Evolutionary conservation across 163 green algal genomes (phyloP).

Genomic region (Scenedesmus sp.): DNA sequence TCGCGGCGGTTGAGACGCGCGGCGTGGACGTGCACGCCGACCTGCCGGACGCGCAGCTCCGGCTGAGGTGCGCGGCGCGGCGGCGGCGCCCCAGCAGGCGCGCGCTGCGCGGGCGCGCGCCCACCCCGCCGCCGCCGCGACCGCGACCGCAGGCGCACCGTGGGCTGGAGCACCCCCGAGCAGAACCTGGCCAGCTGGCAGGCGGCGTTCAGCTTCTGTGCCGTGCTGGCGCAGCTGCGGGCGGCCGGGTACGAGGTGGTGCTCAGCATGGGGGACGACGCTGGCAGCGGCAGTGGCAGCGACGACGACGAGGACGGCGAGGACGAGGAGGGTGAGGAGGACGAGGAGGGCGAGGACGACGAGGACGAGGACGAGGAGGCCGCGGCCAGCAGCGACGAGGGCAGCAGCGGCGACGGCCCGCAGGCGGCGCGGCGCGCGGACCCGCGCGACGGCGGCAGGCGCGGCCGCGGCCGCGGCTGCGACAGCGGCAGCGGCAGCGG

Average conservation of each 20-base stretch:
- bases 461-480: no score
- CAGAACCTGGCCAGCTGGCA: constrained; percentile 12
- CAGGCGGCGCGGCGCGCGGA: no score
- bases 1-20: constrained; percentile 1
- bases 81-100: neutral
- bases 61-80: constrained; percentile 3
- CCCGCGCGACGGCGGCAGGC: no score
- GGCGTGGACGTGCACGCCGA: constrained; percentile 19
- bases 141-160: neutral
- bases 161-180: neutral
- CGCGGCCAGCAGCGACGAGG: neutral
- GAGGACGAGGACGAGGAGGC: neutral
- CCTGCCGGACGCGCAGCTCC: constrained; percentile 8
- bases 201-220: constrained; percentile 9
- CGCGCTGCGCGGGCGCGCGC: neutral
- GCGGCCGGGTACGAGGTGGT: constrained; percentile 24
- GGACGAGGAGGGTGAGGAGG: neutral
- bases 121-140: neutral
- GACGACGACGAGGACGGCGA: neutral
- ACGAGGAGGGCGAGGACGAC: neutral
- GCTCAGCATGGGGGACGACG: neutral
- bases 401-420: no score
- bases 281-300: neutral
- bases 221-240: constrained; percentile 7
- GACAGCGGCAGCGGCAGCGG: neutral